Conservation (phyloP, 495 filamentous ascomycete genomes). For the Parmelia sp. region DNA sequence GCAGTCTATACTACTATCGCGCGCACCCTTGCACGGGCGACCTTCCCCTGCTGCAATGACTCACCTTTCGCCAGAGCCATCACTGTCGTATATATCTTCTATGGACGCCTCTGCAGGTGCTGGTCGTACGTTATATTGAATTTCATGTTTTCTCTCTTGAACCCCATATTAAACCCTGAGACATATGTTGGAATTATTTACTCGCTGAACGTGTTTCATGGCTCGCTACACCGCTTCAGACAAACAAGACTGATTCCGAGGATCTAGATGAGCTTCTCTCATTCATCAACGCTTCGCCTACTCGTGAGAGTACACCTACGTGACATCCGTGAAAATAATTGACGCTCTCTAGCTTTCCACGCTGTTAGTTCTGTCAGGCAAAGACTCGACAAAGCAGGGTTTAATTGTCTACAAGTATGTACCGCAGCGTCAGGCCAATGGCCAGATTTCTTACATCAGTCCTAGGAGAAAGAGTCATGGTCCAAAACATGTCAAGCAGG, state of each 20-base stretch:
- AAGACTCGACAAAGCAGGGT: slow-evolving; percentile 72
- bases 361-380: slow-evolving; percentile 74
- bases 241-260: too few relatives aligned
- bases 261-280: slow-evolving; percentile 65
- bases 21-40: not conserved
- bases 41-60: not conserved
- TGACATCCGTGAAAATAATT: not conserved
- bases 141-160: too few relatives aligned
- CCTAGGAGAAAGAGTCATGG: slow-evolving; percentile 83
- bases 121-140: slow-evolving; percentile 36
- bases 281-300: slow-evolving; percentile 92
- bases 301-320: slow-evolving; percentile 50
- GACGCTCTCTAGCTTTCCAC: slow-evolving; percentile 70
- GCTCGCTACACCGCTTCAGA: too few relatives aligned
- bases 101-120: slow-evolving; percentile 58
- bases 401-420: slow-evolving; percentile 68
- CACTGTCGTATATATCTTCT: not conserved
- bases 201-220: too few relatives aligned
- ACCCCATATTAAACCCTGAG: too few relatives aligned
- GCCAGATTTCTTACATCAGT: not conserved
- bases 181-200: too few relatives aligned
- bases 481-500: slow-evolving; percentile 69
- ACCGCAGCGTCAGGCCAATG: not conserved
- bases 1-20: not conserved
- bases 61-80: not conserved